Conservation (phyloP, 1,284 basidiomycete genomes). For the Flammula alnicola region DNA sequence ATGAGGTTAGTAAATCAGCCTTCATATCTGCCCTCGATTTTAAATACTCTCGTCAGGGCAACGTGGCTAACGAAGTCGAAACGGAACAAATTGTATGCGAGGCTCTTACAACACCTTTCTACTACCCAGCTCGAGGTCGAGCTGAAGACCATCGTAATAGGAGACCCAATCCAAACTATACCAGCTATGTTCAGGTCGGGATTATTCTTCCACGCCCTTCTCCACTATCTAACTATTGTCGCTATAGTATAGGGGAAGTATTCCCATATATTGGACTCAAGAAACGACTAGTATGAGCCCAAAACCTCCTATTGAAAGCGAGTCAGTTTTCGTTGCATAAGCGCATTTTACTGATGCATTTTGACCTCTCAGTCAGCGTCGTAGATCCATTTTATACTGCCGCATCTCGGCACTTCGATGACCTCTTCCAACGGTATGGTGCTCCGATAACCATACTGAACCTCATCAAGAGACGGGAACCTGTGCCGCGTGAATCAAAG, state of each 20-base stretch:
- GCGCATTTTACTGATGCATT: not conserved
- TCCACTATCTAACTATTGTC: no score
- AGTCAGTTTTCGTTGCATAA: constrained; percentile 32
- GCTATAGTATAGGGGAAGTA: constrained; percentile 87
- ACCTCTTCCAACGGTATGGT: constrained; percentile 91
- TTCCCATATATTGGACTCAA: constrained; percentile 96
- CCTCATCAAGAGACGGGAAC: constrained; percentile 87
- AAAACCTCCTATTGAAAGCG: constrained; percentile 94
- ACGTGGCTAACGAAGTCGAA: constrained; percentile 99
- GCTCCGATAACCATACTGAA: constrained; percentile 94
- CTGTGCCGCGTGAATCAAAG: constrained; percentile 91
- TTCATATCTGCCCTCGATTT: not conserved
- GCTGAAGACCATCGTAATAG: constrained; percentile 41
- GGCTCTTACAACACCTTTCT: constrained; percentile 90
- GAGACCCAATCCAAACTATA: constrained; percentile 83
- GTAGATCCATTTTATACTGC: constrained; percentile 96
- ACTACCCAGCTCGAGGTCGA: constrained; percentile 58
- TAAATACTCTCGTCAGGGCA: constrained; percentile 63
- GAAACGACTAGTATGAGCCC: constrained; percentile 91
- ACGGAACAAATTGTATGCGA: constrained; percentile 99
- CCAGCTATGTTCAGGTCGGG: constrained; percentile 89
- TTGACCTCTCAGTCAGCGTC: constrained; percentile 73
- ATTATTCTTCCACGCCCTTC: no score
- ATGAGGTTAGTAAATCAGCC: constrained; percentile 58
- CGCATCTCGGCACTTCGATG: constrained; percentile 92